Evolutionary conservation across 2,329 filamentous ascomycete genomes (phyloP), one percentile per base, ranked within the genome.

Genomic region (Cladorrhinum sp.): DNA sequence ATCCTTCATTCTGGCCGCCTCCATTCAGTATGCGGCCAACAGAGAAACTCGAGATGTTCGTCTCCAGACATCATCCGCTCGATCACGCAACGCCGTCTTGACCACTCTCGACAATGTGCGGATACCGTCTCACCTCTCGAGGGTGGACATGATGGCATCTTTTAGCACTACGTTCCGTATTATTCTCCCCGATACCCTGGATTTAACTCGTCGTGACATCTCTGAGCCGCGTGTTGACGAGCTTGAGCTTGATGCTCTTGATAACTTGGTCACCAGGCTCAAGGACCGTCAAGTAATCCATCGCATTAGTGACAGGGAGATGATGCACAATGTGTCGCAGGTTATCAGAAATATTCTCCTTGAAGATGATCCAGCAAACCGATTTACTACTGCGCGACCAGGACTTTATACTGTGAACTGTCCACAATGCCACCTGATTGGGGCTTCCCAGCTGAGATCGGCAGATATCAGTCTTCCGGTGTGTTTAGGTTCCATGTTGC

Each of bases 291-390:
- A 75, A 60, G 61, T 74, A 1, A 65, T 76, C 30, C 70, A 74
- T 55, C 71, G 75, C n/a, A 67, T 75, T n/a, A 77, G 75, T 59
- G 76, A 78, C 64, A 65, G 71, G 52, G 74, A 76, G 46, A 64
- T 73, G 63, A 71, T 73, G 60, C 70, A 73, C 62, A 72, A 66
- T 24, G 69, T 77, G 42, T 73, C 74, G 12, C 70, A 73, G 57
- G 70, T 76, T 6, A 71, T 72, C 18, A 69, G 67, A 57, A 73
- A 70, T 24, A 74, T 77, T 51, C 64, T 71, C 10, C 58, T 72
- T 3, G 68, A 75, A 6, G 73, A 75, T 61, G 74, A 76, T 61
- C 73, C 74, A 21, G 67, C 66, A 53, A 67, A 71, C 39, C 68
- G 71, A 39, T 69, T 68, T 49, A 65, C 68, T 52, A 57, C 69